Conservation (phyloP, 2,329 filamentous ascomycete species). For the Verticillium albo-atrum region DNA sequence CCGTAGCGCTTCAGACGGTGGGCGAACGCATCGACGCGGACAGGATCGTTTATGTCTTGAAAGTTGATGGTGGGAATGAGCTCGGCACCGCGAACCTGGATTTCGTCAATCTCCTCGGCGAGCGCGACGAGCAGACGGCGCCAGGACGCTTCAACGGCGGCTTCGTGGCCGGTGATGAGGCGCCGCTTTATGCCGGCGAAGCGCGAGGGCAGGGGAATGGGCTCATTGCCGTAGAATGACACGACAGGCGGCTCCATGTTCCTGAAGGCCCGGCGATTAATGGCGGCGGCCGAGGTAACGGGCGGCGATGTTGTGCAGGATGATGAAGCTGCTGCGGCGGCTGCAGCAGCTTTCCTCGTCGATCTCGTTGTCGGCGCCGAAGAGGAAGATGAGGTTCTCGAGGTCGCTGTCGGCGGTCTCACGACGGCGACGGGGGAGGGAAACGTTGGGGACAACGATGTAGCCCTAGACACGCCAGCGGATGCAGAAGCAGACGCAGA, state of each 20-base stretch:
- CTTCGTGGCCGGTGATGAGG: constrained; percentile 32
- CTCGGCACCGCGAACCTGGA: constrained; percentile 24
- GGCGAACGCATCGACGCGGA: constrained; percentile 18
- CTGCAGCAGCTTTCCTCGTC: neutral
- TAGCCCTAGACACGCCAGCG: neutral
- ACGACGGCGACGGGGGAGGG: neutral
- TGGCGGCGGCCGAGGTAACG: constrained; percentile 3
- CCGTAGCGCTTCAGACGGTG: constrained; percentile 22
- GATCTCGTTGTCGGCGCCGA: constrained; percentile 2
- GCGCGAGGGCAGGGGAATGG: constrained; percentile 30
- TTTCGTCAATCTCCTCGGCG: constrained; percentile 29
- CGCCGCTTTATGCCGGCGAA: constrained; percentile 35
- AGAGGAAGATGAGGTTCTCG: neutral
- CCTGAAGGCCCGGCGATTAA: constrained; percentile 10
- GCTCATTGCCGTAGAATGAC: constrained; percentile 52
- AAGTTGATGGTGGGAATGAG: constrained; percentile 39
- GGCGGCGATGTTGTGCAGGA: neutral
- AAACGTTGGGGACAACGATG: neutral
- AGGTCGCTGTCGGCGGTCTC: neutral
- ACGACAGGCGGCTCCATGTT: constrained; percentile 34
- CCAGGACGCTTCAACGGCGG: constrained; percentile 33
- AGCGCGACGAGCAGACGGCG: constrained; percentile 30
- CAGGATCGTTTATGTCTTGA: constrained; percentile 26
- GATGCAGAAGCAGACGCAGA: neutral
- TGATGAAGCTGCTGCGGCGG: constrained; percentile 2